Conservation (phyloP, 2,329 filamentous ascomycete genomes). For the Xylariaceae sp. region DNA sequence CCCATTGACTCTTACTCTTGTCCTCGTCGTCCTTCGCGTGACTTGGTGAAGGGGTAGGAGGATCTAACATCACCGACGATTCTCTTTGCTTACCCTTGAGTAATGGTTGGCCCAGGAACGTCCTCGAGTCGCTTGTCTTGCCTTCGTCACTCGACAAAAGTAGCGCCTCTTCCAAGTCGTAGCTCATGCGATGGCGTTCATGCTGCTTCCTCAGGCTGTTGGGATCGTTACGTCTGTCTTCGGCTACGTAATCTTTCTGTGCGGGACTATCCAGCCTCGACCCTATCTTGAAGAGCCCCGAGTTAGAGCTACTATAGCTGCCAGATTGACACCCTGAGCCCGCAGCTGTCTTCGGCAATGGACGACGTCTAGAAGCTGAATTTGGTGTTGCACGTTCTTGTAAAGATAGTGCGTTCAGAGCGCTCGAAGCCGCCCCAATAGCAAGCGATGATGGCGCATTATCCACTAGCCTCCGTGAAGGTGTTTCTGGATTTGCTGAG, state of each 20-base stretch:
- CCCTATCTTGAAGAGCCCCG: constrained; percentile 10
- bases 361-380: constrained; percentile 15
- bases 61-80: constrained; percentile 38
- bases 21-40: constrained; percentile 37
- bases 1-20: constrained; percentile 49
- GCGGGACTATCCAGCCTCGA: constrained; percentile 15
- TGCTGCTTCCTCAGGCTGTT: constrained; percentile 25
- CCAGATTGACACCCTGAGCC: constrained; percentile 19
- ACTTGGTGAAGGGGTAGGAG: constrained; percentile 44
- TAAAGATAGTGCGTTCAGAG: constrained; percentile 38
- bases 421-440: constrained; percentile 52
- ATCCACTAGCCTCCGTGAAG: constrained; percentile 38
- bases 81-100: constrained; percentile 37
- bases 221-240: constrained; percentile 19
- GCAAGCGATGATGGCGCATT: constrained; percentile 44
- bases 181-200: constrained; percentile 12
- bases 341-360: constrained; percentile 17
- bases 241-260: constrained; percentile 16
- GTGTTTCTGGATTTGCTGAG: constrained; percentile 28
- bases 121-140: neutral
- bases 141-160: constrained; percentile 25
- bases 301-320: constrained; percentile 12
- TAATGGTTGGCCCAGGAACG: constrained; percentile 19
- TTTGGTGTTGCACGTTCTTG: constrained; percentile 27
- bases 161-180: constrained; percentile 17